These are phyloP conservation scores for Phoma herbarum DNA, from an alignment of 2,329 filamentous ascomycete species.

Conservation along the genomic window DNA sequence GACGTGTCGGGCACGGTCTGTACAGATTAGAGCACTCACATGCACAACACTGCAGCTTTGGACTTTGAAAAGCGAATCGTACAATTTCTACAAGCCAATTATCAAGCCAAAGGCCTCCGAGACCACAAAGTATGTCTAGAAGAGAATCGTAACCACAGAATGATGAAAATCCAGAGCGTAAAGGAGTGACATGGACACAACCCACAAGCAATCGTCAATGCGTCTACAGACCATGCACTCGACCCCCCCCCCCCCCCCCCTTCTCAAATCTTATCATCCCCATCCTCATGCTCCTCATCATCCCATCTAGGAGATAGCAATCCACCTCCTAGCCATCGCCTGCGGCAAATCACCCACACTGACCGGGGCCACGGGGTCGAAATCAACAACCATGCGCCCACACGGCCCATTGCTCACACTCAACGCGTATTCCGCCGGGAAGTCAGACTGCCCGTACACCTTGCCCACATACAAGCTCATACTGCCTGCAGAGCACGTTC, in stretches of 20 bases:
- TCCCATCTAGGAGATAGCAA: conserved; percentile 2
- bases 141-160: conserved; percentile 12
- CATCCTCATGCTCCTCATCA: neutral
- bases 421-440: conserved; percentile 27
- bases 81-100: conserved; percentile 19
- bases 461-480: conserved; percentile 30
- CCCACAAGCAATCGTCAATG: conserved; percentile 2
- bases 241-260: neutral
- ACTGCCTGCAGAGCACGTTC: conserved; percentile 21
- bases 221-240: conserved; percentile 6
- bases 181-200: conserved; percentile 34
- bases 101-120: conserved; percentile 16
- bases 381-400: conserved; percentile 27
- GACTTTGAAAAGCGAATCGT: neutral
- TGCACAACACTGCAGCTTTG: neutral
- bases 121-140: conserved; percentile 13
- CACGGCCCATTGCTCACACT: conserved; percentile 37
- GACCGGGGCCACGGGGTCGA: conserved; percentile 2
- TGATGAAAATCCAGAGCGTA: conserved; percentile 26
- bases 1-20: neutral
- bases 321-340: neutral
- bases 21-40: neutral
- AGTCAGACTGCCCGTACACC: conserved; percentile 28
- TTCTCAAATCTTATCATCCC: too few species aligned
- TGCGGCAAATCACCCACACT: neutral